A percentile compares a stretch with the other conserved stretches of the same genome.
Conservation (phyloP, 1,284 basidiomycete genomes). For the Porogramme epimiltina region DNA sequence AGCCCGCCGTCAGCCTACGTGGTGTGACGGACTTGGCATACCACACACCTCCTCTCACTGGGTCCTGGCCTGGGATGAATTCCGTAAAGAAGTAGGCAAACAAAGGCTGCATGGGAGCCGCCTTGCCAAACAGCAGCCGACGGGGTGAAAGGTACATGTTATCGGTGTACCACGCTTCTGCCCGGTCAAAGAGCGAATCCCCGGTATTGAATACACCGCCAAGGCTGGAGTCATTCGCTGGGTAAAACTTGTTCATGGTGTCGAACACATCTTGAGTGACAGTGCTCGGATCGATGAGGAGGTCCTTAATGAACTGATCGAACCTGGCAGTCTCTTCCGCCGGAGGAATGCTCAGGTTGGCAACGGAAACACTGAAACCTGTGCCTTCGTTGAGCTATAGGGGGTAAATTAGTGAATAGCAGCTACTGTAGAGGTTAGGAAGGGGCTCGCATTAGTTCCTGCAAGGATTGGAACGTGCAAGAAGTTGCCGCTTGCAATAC, state of each 20-base stretch:
- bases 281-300: conserved; percentile 52
- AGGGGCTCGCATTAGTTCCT: conserved; percentile 50
- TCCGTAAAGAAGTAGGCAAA: conserved; percentile 59
- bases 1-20: neutral
- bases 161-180: conserved; percentile 56
- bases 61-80: conserved; percentile 51
- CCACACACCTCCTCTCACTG: conserved; percentile 40
- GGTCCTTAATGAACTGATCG: conserved; percentile 44
- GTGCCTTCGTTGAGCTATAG: conserved; percentile 55
- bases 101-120: conserved; percentile 46
- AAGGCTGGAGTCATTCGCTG: conserved; percentile 46
- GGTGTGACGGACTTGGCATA: neutral
- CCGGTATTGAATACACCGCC: conserved; percentile 58
- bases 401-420: neutral
- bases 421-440: neutral
- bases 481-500: conserved; percentile 51
- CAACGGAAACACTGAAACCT: conserved; percentile 40
- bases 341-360: conserved; percentile 37
- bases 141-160: conserved; percentile 54
- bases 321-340: conserved; percentile 42
- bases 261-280: conserved; percentile 41
- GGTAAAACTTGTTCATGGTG: conserved; percentile 43
- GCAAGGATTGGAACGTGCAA: conserved; percentile 54
- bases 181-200: conserved; percentile 59
- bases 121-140: conserved; percentile 50